Conservation (phyloP, 192 early-diverging fungal species). For the Rhizophagus clarus region DNA sequence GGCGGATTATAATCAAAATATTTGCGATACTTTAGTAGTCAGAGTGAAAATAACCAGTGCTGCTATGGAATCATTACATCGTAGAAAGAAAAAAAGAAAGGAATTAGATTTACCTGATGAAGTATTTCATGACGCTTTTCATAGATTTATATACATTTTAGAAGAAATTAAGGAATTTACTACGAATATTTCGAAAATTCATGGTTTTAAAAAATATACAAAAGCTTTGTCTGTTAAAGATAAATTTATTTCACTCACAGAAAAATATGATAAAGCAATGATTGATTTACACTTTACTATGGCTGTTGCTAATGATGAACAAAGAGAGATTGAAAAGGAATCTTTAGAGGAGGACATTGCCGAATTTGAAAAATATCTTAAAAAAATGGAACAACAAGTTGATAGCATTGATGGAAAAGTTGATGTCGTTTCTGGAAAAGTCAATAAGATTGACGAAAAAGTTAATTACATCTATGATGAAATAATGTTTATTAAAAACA, state of each 20-base stretch:
- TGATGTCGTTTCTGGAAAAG: too few species aligned
- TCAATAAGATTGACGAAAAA: too few species aligned
- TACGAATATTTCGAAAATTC: slow-evolving; percentile 13
- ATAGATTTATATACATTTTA: neutral
- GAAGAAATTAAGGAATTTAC: slow-evolving; percentile 21
- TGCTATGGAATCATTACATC: neutral
- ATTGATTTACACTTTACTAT: neutral
- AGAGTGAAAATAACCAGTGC: neutral
- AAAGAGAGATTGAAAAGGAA: neutral
- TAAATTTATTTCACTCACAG: neutral
- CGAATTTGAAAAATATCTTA: neutral
- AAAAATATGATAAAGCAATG: neutral
- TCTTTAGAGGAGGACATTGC: neutral
- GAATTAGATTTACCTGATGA: neutral
- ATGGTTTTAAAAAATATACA: slow-evolving; percentile 4
- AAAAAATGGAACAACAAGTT: neutral
- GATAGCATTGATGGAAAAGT: too few species aligned
- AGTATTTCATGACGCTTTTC: neutral
- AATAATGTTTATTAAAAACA: too few species aligned
- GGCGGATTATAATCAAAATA: slow-evolving; percentile 30
- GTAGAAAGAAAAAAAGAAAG: neutral
- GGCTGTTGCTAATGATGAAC: slow-evolving; percentile 6
- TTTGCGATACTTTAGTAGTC: slow-evolving; percentile 5
- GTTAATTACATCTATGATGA: too few species aligned
- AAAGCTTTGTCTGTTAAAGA: neutral